Evolutionary conservation across 129 eudicot genomes (phyloP).

Genomic region (Flaveria linearis): DNA sequence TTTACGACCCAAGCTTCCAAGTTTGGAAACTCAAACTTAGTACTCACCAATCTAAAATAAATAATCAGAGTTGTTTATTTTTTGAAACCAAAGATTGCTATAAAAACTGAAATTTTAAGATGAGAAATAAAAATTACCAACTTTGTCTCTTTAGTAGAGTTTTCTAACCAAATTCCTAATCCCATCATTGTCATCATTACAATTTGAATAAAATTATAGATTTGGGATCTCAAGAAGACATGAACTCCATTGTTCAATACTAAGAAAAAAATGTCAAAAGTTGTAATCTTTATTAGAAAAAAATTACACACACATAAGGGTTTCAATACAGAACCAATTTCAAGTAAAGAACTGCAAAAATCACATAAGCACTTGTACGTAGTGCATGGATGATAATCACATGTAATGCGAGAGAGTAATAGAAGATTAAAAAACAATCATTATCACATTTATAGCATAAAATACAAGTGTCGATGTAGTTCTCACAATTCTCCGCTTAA

Average conservation of each 20-base stretch:
- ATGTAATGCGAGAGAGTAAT: background rate
- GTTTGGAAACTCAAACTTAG: slow-evolving; percentile 7
- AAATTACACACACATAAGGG: background rate
- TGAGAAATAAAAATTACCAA: background rate
- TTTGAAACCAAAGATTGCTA: background rate
- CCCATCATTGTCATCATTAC: background rate
- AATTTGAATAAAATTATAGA: background rate
- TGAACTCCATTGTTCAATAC: background rate
- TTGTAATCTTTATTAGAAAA: background rate
- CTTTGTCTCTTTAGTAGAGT: background rate
- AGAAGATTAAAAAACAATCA: background rate
- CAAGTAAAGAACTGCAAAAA: background rate
- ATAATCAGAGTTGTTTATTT: background rate
- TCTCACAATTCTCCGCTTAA: background rate
- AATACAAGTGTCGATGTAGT: background rate
- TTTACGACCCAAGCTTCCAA: background rate
- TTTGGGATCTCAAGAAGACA: too few relatives aligned
- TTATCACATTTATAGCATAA: background rate
- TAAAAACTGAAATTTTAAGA: background rate
- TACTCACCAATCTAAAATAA: background rate
- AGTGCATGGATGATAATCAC: background rate
- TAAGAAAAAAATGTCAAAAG: background rate
- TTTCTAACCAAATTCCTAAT: background rate
- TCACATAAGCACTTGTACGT: background rate
- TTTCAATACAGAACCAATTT: background rate